Base-by-base conservation (phyloP, 2,329 filamentous ascomycete genomes). In the Chrysoporthe austroafricana region DNA sequence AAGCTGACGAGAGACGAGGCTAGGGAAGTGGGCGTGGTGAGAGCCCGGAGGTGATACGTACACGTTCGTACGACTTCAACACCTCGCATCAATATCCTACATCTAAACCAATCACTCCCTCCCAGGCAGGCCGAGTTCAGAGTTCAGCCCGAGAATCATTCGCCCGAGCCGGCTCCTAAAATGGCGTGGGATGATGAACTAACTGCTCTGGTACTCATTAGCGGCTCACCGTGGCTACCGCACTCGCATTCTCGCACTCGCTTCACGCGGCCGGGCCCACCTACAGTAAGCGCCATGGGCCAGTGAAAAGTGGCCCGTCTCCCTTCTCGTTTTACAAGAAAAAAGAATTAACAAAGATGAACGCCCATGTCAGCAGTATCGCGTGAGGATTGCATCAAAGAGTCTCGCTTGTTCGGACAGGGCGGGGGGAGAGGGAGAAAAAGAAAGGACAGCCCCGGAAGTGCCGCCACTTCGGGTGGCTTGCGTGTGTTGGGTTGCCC, bases 191-290 rank as follows among this genome's bases (percentile, higher is more conserved):
- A 39, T 18, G 34, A 18, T 34, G 34, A 39, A 13, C 54, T 57
- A 26, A 32, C 48, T 14, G 14, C 62, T 32, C 44, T 42, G 52
- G 39, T 14, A 16, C 52, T 36, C 34, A 46, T 50, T 32, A 52
- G 14, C 26, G 39, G 18, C 21, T 48, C 34, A n/a, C 32, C 26
- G 18, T 42, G 21, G 44, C 44, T 39, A 16, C 11, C 50, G 18
- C 18, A 34, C n/a, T 63, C 62, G 62, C 62, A 42, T 58, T 42
- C 52, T 59, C 64, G 52, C 64, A 52, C 36, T 66, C 64, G 59
- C 59, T 50, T 43, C 56, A 14, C n/a, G 13, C 32, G 9, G 54
- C 36, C 4, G 34, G 57, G 13, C 44, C 39, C 50, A 39, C 36
- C 36, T 1, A 9, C 36, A 39, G 36, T 9, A 5, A 9, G 36